phyloP scores from a whole-genome alignment of 441 rosid genomes.

The Gossypium gossypioides region DNA sequence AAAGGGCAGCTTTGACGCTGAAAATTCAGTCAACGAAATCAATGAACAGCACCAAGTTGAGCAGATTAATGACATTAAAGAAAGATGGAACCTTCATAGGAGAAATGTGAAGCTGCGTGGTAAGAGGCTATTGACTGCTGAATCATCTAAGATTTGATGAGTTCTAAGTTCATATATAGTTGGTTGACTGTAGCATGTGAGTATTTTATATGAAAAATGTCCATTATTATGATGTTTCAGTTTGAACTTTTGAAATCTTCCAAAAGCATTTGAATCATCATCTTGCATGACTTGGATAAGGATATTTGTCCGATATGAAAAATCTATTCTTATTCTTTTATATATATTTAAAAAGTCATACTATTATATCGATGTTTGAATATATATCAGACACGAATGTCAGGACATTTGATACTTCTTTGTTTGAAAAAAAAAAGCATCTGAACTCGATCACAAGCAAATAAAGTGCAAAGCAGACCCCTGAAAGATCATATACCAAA shows the following conservation, averaged over 20 bases:
- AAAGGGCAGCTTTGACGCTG: conserved; percentile 24
- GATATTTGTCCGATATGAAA: neutral
- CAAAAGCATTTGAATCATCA: neutral
- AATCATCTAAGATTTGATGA: conserved; percentile 7
- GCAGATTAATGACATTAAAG: conserved; percentile 38
- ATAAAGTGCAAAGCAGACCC: neutral
- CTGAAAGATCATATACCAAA: neutral
- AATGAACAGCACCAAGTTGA: conserved; percentile 11
- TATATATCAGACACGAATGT: neutral
- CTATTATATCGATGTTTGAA: neutral
- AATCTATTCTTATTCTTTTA: neutral
- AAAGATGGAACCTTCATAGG: conserved; percentile 55
- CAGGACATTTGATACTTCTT: neutral
- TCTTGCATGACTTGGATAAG: neutral
- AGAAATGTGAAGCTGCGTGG: conserved; percentile 37
- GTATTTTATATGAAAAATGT: neutral
- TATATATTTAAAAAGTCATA: neutral
- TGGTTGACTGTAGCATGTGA: neutral
- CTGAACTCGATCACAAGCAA: neutral
- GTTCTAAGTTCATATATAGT: neutral
- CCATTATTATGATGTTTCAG: neutral
- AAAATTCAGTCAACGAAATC: conserved; percentile 3
- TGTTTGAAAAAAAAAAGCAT: neutral
- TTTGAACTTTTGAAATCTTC: neutral
- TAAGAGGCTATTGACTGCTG: conserved; percentile 16